Conservation (phyloP, 1,139 yeast species). For the Lodderomyces pseudojiufengensis region DNA sequence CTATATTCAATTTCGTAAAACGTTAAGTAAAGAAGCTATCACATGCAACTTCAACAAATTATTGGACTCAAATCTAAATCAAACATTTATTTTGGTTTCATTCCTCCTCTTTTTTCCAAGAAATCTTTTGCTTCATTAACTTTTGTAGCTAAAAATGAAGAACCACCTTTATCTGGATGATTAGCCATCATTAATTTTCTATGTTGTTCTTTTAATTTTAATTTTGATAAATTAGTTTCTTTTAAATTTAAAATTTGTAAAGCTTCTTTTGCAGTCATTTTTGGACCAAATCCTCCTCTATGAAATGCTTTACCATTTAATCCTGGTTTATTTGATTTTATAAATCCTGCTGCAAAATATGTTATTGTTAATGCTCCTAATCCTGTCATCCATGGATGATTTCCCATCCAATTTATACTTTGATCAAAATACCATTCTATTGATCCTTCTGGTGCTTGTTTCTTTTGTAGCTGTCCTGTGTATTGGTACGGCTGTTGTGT, state of each 20-base stretch:
- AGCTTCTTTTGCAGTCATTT: constrained; percentile 91
- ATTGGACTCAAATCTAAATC: too few relatives aligned
- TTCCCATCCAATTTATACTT: constrained; percentile 58
- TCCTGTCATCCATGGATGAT: constrained; percentile 75
- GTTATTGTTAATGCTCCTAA: constrained; percentile 65
- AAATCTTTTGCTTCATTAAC: constrained; percentile 96
- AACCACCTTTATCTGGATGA: constrained; percentile 98
- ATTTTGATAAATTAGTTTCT: constrained; percentile 71
- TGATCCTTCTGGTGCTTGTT: constrained; percentile 44
- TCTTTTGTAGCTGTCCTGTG: constrained; percentile 42
- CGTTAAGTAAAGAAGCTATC: too few relatives aligned
- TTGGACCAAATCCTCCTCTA: constrained; percentile 85
- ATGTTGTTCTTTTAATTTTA: constrained; percentile 86
- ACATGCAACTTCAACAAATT: too few relatives aligned
- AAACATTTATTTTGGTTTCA: constrained; percentile 41
- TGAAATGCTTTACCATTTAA: constrained; percentile 66
- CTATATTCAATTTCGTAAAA: too few relatives aligned
- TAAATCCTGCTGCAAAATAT: constrained; percentile 64
- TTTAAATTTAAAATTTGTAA: constrained; percentile 80
- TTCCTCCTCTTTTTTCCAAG: constrained; percentile 75
- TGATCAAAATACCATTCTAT: constrained; percentile 69
- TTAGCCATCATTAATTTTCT: constrained; percentile 85
- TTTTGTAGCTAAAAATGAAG: constrained; percentile 92
- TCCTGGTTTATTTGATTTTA: constrained; percentile 70
- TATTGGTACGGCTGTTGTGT: constrained; percentile 23